Conservation (phyloP, 257 asterid species). For the Anisodus tanguticus region DNA sequence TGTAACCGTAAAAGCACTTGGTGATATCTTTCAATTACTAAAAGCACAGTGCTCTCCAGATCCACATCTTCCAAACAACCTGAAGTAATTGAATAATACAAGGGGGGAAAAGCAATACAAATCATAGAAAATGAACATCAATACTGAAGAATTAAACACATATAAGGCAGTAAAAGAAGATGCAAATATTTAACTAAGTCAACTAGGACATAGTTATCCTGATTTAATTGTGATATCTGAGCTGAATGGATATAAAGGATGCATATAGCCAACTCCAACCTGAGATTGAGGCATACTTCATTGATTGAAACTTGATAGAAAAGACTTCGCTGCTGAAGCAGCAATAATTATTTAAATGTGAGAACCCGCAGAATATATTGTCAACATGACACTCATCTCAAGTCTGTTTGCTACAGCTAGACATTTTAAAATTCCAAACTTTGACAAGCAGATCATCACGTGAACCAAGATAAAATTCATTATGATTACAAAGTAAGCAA, state of each 20-base stretch:
- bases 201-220: background rate
- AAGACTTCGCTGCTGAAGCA: conserved; percentile 4
- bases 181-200: background rate
- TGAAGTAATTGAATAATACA: conserved; percentile 19
- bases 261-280: background rate
- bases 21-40: conserved; percentile 35
- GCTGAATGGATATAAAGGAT: background rate
- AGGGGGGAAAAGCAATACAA: background rate
- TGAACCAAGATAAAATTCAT: conserved; percentile 7
- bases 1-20: conserved; percentile 34
- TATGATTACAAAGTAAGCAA: conserved; percentile 3
- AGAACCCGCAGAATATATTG: background rate
- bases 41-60: conserved; percentile 35
- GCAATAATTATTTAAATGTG: conserved; percentile 1
- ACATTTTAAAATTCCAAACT: background rate
- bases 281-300: background rate
- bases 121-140: background rate
- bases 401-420: background rate
- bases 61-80: conserved; percentile 45
- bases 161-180: background rate
- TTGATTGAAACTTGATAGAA: conserved; percentile 3
- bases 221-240: background rate
- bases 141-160: background rate
- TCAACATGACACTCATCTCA: background rate
- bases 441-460: background rate